Evolutionary conservation across 306 rosid species (phyloP).

Genomic region (peach (Prunus persica)): Prunus_persica_NCBIv2 NC_034015.1:14509001-14509500

Average conservation of each 20-base stretch:
- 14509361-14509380: background rate
- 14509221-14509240: constrained; percentile 15
- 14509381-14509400: background rate
- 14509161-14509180: background rate
- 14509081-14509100: constrained; percentile 14
- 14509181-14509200: background rate
- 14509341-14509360: background rate
- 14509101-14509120: background rate
- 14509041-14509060: constrained; percentile 53
- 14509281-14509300: constrained; percentile 85
- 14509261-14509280: constrained; percentile 86
- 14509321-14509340: constrained; percentile 10
- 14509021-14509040: constrained; percentile 42
- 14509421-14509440: background rate
- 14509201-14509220: background rate
- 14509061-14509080: constrained; percentile 67
- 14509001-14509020: constrained; percentile 10
- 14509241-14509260: constrained; percentile 69
- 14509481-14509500: background rate
- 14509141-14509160: background rate
- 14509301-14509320: constrained; percentile 48
- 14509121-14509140: background rate
- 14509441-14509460: background rate
- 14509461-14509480: background rate
- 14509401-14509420: constrained; percentile 6